Evolutionary conservation across 208 protist genomes (phyloP).

Genomic region (Leishmania arabica): DNA sequence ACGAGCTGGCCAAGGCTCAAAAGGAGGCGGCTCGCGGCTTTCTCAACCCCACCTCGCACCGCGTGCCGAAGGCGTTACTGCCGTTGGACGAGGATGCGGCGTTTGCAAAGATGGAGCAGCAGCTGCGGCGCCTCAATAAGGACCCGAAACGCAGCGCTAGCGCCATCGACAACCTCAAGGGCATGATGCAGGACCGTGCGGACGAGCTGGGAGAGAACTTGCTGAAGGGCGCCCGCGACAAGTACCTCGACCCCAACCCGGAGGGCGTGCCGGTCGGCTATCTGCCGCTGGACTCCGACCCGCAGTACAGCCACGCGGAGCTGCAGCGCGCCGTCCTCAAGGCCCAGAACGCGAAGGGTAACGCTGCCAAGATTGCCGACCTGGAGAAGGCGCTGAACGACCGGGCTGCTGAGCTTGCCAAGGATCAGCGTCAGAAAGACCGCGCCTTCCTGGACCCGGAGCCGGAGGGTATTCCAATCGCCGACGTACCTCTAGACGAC

Average conservation of each 20-base stretch:
- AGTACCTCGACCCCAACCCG: slow-evolving; percentile 67
- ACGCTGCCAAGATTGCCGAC: slow-evolving; percentile 50
- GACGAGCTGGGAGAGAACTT: slow-evolving; percentile 63
- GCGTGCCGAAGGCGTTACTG: slow-evolving; percentile 64
- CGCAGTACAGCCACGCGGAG: slow-evolving; percentile 61
- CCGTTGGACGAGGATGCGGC: slow-evolving; percentile 65
- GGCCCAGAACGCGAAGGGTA: slow-evolving; percentile 41
- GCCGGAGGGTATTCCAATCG: slow-evolving; percentile 73
- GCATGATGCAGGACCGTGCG: slow-evolving; percentile 73
- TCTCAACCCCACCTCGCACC: slow-evolving; percentile 54
- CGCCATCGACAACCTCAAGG: slow-evolving; percentile 67
- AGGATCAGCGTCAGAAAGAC: slow-evolving; percentile 49
- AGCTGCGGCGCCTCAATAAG: slow-evolving; percentile 63
- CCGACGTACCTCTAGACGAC: slow-evolving; percentile 53
- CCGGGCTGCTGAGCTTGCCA: slow-evolving; percentile 69
- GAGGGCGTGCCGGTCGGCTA: slow-evolving; percentile 61
- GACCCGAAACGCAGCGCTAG: slow-evolving; percentile 57
- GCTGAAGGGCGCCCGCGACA: slow-evolving; percentile 65
- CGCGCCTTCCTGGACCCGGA: slow-evolving; percentile 66
- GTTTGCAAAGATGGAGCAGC: slow-evolving; percentile 69
- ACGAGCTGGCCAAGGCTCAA: slow-evolving; percentile 61
- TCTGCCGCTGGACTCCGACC: slow-evolving; percentile 65
- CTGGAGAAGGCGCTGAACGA: slow-evolving; percentile 74
- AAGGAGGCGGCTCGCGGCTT: slow-evolving; percentile 60
- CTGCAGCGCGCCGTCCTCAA: slow-evolving; percentile 68